Base-by-base conservation (phyloP, 257 asterid species). In the Lithospermum erythrorhizon region DNA sequence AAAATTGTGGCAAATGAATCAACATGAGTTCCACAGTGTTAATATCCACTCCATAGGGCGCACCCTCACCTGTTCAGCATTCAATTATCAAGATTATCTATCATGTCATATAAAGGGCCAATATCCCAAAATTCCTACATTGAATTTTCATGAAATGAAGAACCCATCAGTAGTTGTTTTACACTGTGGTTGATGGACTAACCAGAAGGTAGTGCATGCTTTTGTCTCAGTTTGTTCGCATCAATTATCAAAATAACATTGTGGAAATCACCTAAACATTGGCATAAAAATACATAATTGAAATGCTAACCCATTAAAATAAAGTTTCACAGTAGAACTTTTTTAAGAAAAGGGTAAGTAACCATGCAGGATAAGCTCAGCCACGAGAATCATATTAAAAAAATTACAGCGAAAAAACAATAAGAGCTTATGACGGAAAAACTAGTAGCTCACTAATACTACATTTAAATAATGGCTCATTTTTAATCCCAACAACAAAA, bases 201-300 rank as follows among this genome's bases (percentile, higher is more conserved):
- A 91, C 98, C 98, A 48, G 95, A 88, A 18, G 89, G 83, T 69
- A 88, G 83, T 16, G 98, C 96, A 14, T 91, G 98, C 57, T 91
- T 91, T 63, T 91, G 98, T 70, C 98, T 84, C 75, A 91, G 78
- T 75, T 91, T 91, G 82, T 91, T 91, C 79, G 88, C 95, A 74
- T 91, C 98, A 24, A 96, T 91, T 37, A 75, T 91, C 98, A 75
- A 82, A 82, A 66, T 86, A 73, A 86, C 89, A 77, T 82, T 80
- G 65, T 82, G 5, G 89, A 86, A 61, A 82, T 80, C 62, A 80
- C 73, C 89, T 82, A 76, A 62, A 78, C 62, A 69, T 21, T 27
- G 13, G 60, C 61, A 32, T 23, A 17, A 21, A 61, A 22, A 62
- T 51, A 63, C 9, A 16, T 41, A 5, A 58, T 4, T 18, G 22